A percentile compares a stretch with the other conserved stretches of the same genome.
Evolutionary conservation across 2,329 filamentous ascomycete species (phyloP).

Genomic region (Aspergillus intermedius): DNA sequence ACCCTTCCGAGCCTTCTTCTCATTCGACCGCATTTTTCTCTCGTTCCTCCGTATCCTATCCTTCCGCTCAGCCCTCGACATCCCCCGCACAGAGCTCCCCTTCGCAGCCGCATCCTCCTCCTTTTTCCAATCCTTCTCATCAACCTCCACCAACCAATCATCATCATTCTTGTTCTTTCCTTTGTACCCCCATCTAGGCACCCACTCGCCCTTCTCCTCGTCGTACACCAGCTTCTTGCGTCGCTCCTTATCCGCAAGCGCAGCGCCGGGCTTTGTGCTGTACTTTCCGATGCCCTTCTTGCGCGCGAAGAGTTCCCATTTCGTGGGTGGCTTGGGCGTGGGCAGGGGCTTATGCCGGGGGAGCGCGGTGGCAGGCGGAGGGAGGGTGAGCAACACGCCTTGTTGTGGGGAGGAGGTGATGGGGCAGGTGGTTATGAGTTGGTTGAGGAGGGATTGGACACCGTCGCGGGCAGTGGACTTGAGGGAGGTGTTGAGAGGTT

Average conservation of each 20-base stretch:
- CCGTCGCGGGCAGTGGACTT: slow-evolving; percentile 74
- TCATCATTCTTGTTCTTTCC: slow-evolving; percentile 79
- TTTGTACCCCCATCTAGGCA: slow-evolving; percentile 91
- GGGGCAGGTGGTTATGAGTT: slow-evolving; percentile 82
- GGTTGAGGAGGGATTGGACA: slow-evolving; percentile 87
- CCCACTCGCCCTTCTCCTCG: slow-evolving; percentile 78
- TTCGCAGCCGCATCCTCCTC: slow-evolving; percentile 50
- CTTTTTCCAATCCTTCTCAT: slow-evolving; percentile 66
- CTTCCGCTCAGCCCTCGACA: slow-evolving; percentile 61
- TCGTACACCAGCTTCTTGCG: slow-evolving; percentile 70
- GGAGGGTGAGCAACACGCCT: slow-evolving; percentile 74
- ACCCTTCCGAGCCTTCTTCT: slow-evolving; percentile 42
- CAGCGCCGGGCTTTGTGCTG: slow-evolving; percentile 56
- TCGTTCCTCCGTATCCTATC: slow-evolving; percentile 59
- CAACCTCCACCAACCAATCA: slow-evolving; percentile 89
- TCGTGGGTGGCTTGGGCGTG: slow-evolving; percentile 72
- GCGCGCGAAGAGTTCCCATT: slow-evolving; percentile 92
- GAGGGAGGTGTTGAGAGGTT: slow-evolving; percentile 59
- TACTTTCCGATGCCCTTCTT: slow-evolving; percentile 89
- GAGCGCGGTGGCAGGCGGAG: slow-evolving; percentile 60
- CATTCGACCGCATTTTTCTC: slow-evolving; percentile 62
- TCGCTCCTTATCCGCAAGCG: slow-evolving; percentile 60
- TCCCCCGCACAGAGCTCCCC: slow-evolving; percentile 60
- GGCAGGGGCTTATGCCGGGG: slow-evolving; percentile 92
- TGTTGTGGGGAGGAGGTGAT: slow-evolving; percentile 58